A percentile compares a stretch with the other conserved stretches of the same genome.
Conservation (phyloP, 345 rosid species). For the Fremontodendron californicum region DNA sequence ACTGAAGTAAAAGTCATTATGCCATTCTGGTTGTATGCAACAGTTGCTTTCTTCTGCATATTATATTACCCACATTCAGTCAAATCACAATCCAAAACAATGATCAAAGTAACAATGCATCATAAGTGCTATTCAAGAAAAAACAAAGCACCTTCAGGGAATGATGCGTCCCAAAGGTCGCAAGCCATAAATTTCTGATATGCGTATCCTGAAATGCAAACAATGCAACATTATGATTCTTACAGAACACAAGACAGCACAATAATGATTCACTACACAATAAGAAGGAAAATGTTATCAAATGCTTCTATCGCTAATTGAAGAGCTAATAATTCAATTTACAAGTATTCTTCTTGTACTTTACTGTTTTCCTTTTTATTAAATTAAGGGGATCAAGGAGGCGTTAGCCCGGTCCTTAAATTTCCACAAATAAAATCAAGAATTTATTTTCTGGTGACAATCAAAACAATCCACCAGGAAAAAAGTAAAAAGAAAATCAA, state of each 20-base stretch:
- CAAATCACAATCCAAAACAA: conserved; percentile 16
- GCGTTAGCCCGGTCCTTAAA: not conserved
- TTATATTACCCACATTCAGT: not conserved
- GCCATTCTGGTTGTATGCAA: conserved; percentile 29
- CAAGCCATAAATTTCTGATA: conserved; percentile 31
- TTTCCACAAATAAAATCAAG: not conserved
- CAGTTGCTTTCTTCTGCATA: conserved; percentile 34
- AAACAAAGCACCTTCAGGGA: conserved; percentile 22
- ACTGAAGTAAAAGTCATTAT: conserved; percentile 41
- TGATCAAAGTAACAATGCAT: not conserved
- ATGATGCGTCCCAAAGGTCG: conserved; percentile 63
- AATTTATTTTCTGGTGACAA: not conserved
- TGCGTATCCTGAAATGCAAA: conserved; percentile 6
- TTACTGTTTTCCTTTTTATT: not conserved
- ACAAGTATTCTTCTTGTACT: not conserved
- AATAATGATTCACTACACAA: conserved; percentile 1
- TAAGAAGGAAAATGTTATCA: not conserved
- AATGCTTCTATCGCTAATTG: not conserved
- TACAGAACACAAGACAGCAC: not conserved
- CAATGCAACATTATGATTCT: not conserved
- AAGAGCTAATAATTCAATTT: not conserved
- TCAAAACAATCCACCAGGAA: not conserved
- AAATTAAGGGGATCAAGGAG: not conserved
- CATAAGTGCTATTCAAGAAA: too few relatives aligned
- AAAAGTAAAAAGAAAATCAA: not conserved